Conservation (phyloP, 768 basidiomycete genomes). For the Boletales sp. region DNA sequence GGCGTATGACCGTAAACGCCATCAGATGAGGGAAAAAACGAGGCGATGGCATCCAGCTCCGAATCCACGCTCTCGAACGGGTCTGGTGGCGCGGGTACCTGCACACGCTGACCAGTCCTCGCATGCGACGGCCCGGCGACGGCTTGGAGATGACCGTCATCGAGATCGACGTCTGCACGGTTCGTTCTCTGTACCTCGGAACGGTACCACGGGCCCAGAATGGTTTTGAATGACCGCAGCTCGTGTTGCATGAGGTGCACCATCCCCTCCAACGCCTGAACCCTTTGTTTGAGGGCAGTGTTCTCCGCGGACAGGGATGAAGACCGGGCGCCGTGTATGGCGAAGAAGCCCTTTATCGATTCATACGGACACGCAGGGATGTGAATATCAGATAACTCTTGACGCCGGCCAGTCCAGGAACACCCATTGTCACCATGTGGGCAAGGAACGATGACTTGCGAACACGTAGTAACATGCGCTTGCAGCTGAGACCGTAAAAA, state of each 20-base stretch:
- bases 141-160: conserved; percentile 9
- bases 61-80: conserved; percentile 15
- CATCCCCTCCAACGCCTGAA: conserved; percentile 56
- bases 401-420: conserved; percentile 47
- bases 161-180: conserved; percentile 12
- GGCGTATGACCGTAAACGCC: conserved; percentile 19
- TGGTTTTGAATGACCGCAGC: conserved; percentile 49
- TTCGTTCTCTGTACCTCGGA: conserved; percentile 29
- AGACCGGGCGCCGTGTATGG: conserved; percentile 37
- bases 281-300: conserved; percentile 50
- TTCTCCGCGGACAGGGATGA: conserved; percentile 61
- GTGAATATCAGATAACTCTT: conserved; percentile 35
- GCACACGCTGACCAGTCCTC: conserved; percentile 13
- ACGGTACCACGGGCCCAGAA: conserved; percentile 64
- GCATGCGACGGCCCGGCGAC: conserved; percentile 17
- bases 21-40: conserved; percentile 27
- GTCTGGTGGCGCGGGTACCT: conserved; percentile 11
- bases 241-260: conserved; percentile 53
- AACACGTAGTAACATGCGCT: conserved; percentile 38
- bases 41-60: conserved; percentile 24
- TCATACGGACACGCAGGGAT: conserved; percentile 52
- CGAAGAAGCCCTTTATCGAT: conserved; percentile 57
- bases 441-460: conserved; percentile 39
- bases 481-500: conserved; percentile 32
- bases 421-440: conserved; percentile 50